Base-by-base conservation (phyloP, 768 basidiomycete species). In the Exidia glandulosa region DNA sequence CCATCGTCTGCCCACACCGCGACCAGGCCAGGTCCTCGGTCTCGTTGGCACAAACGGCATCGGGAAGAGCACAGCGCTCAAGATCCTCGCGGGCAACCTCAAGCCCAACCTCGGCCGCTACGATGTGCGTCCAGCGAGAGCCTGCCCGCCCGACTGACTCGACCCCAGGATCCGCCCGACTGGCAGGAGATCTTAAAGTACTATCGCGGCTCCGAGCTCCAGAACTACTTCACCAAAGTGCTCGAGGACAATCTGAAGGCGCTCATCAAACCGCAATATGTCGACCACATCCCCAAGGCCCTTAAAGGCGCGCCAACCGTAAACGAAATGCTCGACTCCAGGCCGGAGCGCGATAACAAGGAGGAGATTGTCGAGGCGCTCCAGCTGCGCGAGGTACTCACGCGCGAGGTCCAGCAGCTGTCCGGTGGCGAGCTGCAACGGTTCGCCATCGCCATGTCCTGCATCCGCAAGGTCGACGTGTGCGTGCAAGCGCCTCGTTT, bases 141-240 rank as follows among this genome's bases (percentile, higher is more conserved):
- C 48, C 47, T 60, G 16, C 56, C 57, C 31, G 32, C 23, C 37
- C 52, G 41, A n/a, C 41, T 55, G 64, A 61, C 32, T 56, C 10
- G 41, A 33, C 57, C 55, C 32, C 62, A 93, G 91, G 91, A 96
- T 70, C 96, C 96, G 25, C 96, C 96, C 19, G 96, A 98, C 70
- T 99, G 96, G 96, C 87, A 92, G 71, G 96, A 98, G 70, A 97
- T 99, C 65, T 76, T 99, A 57, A 95, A 95, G 74, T 89, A 99
- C 71, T 99, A 97, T 81, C 87, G 96, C 63, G 96, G 96, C 57
- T 97, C 94, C 5, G 96, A 98, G 74, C 81, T 99, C 29, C 96
- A 99, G 71, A 99, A 99, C 71, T 99, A 98, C 77, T 99, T 99
- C 75, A 98, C 96, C 57, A 98, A 98, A 74, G 93, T 98, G 5